phyloP scores from a whole-genome alignment of 2,329 filamentous ascomycete species.

The Dothideomycetidae sp. region DNA sequence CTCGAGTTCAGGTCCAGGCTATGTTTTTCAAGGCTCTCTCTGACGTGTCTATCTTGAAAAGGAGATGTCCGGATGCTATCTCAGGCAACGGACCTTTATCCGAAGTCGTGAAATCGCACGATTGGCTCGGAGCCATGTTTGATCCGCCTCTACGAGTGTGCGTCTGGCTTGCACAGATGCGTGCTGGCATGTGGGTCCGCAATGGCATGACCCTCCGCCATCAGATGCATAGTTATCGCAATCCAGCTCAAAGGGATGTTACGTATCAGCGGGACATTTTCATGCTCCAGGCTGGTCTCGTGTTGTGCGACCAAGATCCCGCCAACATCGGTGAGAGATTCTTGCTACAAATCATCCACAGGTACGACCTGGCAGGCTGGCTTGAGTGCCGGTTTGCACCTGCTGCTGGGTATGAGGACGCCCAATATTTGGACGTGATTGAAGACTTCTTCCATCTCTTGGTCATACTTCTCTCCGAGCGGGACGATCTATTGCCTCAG shows the following conservation, averaged over 20 bases:
- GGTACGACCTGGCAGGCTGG: slow-evolving; percentile 81
- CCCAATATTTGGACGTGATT: slow-evolving; percentile 78
- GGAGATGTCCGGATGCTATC: slow-evolving; percentile 3
- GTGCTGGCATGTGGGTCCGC: slow-evolving; percentile 94
- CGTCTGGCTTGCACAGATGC: slow-evolving; percentile 95
- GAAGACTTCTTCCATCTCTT: slow-evolving; percentile 93
- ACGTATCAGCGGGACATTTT: slow-evolving; percentile 93
- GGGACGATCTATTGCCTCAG: slow-evolving; percentile 59
- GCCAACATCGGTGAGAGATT: slow-evolving; percentile 36
- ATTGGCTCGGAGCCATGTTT: slow-evolving; percentile 36
- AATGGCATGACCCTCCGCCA: slow-evolving; percentile 93
- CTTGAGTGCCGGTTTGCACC: slow-evolving; percentile 68
- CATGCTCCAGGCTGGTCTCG: slow-evolving; percentile 77
- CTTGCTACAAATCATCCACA: slow-evolving; percentile 77
- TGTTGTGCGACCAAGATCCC: slow-evolving; percentile 67
- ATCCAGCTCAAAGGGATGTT: slow-evolving; percentile 77
- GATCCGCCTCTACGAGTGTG: slow-evolving; percentile 89
- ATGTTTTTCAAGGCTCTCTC: slow-evolving; percentile 56
- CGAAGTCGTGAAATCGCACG: slow-evolving; percentile 2
- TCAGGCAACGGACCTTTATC: slow-evolving; percentile 2
- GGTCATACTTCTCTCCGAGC: slow-evolving; percentile 79
- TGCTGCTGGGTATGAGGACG: slow-evolving; percentile 64
- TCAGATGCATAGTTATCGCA: slow-evolving; percentile 86
- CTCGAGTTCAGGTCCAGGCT: slow-evolving; percentile 47
- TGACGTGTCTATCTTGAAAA: slow-evolving; percentile 44